These are phyloP conservation scores for Paspalum vaginatum DNA, from an alignment of 176 grass and related monocot species.

Conservation along the genomic window DNA sequence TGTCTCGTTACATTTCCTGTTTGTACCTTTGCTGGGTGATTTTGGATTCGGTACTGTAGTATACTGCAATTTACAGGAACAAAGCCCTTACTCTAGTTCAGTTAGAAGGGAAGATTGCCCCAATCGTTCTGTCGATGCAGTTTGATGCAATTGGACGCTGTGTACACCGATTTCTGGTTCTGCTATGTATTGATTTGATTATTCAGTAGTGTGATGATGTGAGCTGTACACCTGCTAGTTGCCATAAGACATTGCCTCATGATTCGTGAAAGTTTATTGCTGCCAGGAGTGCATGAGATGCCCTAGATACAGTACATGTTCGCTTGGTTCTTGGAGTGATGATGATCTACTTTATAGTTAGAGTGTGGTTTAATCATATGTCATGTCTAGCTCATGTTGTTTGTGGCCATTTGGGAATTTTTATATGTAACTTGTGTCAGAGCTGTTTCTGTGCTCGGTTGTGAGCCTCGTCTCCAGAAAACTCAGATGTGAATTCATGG, in stretches of 20 bases:
- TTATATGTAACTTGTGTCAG: background rate
- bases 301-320: background rate
- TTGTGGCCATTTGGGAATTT: background rate
- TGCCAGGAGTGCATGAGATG: slow-evolving; percentile 11
- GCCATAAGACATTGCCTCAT: background rate
- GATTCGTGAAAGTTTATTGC: slow-evolving; percentile 9
- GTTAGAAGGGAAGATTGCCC: background rate
- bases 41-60: slow-evolving; percentile 22
- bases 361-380: slow-evolving; percentile 22
- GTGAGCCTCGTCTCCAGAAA: background rate
- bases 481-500: background rate
- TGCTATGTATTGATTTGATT: slow-evolving; percentile 20
- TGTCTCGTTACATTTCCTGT: background rate
- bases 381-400: background rate
- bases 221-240: background rate
- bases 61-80: slow-evolving; percentile 11
- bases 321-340: background rate
- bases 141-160: slow-evolving; percentile 29
- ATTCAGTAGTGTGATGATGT: background rate
- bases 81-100: background rate
- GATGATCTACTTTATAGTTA: background rate
- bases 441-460: background rate
- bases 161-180: slow-evolving; percentile 1
- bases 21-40: background rate
- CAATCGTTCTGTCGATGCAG: background rate